phyloP scores from a whole-genome alignment of 2,329 filamentous ascomycete genomes.

The Hysterium pulicare region DNA sequence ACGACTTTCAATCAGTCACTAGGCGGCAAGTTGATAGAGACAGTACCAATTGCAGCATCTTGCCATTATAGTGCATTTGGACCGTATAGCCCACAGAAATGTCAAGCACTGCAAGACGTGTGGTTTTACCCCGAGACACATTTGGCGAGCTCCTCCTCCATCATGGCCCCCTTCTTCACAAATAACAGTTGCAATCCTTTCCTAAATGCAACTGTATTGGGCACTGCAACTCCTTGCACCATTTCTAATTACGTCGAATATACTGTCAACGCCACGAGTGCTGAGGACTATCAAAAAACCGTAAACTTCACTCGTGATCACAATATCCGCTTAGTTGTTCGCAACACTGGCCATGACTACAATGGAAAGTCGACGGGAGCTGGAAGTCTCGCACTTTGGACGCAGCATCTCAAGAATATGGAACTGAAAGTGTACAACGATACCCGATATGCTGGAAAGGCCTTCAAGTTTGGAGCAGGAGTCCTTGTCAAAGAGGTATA shows the following conservation, averaged over 20 bases:
- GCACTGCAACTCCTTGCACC: slow-evolving; percentile 37
- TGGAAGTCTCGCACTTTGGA: slow-evolving; percentile 28
- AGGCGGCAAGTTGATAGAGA: slow-evolving; percentile 50
- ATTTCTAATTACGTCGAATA: slow-evolving; percentile 35
- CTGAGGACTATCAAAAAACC: slow-evolving; percentile 14
- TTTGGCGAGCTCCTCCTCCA: slow-evolving; percentile 39
- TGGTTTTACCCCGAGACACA: slow-evolving; percentile 49
- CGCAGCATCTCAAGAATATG: slow-evolving; percentile 22
- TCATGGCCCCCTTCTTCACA: slow-evolving; percentile 38
- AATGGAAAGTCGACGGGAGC: slow-evolving; percentile 26
- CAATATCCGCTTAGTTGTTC: slow-evolving; percentile 25
- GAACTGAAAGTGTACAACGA: slow-evolving; percentile 17
- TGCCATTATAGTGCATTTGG: slow-evolving; percentile 52
- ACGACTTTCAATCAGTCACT: slow-evolving; percentile 50
- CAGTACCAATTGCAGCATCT: slow-evolving; percentile 49
- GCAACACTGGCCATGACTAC: slow-evolving; percentile 28
- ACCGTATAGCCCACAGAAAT: slow-evolving; percentile 30
- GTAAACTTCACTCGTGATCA: slow-evolving; percentile 21
- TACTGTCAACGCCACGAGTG: slow-evolving; percentile 28
- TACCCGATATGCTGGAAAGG: slow-evolving; percentile 21
- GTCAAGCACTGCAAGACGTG: slow-evolving; percentile 36
- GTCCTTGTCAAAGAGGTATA: slow-evolving; percentile 23
- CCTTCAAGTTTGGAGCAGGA: slow-evolving; percentile 25
- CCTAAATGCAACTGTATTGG: slow-evolving; percentile 14
- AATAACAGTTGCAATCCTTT: slow-evolving; percentile 42